Percentiles rank a stretch among this genome's conserved stretches.
Conservation (phyloP, 495 filamentous ascomycete genomes). For the Mytilinidion resinicola region DNA sequence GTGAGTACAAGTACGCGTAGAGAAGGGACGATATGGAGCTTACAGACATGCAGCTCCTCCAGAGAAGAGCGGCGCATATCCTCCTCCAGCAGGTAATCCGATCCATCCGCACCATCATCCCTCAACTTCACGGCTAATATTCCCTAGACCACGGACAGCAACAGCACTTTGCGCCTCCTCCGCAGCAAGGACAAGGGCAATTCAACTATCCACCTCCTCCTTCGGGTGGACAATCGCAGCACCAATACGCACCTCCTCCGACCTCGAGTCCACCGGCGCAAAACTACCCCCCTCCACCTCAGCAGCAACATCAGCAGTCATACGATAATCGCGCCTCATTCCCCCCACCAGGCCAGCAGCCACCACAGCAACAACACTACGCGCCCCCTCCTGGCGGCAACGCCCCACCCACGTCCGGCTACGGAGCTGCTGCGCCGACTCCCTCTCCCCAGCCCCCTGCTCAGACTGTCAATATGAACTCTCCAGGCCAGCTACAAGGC, state of each 20-base stretch:
- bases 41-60: conserved; percentile 28
- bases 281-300: conserved; percentile 13
- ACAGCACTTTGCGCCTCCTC: conserved; percentile 36
- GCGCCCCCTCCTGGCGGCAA: conserved; percentile 21
- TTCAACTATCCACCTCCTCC: conserved; percentile 28
- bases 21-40: not conserved
- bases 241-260: conserved; percentile 11
- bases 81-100: conserved; percentile 16
- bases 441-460: conserved; percentile 7
- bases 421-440: conserved; percentile 2
- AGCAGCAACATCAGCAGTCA: conserved; percentile 26
- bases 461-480: conserved; percentile 19
- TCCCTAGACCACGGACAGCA: conserved; percentile 25
- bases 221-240: conserved; percentile 20
- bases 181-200: conserved; percentile 38
- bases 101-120: conserved; percentile 2
- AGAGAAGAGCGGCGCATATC: conserved; percentile 5
- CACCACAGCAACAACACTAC: conserved; percentile 13
- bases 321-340: conserved; percentile 14
- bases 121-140: conserved; percentile 10
- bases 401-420: conserved; percentile 2
- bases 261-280: conserved; percentile 25
- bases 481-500: conserved; percentile 27
- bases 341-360: conserved; percentile 20
- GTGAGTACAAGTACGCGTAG: conserved; percentile 23